These are phyloP conservation scores for Paralagenidium karlingii DNA, from an alignment of 352 stramenopile species.

Conservation along the genomic window DNA sequence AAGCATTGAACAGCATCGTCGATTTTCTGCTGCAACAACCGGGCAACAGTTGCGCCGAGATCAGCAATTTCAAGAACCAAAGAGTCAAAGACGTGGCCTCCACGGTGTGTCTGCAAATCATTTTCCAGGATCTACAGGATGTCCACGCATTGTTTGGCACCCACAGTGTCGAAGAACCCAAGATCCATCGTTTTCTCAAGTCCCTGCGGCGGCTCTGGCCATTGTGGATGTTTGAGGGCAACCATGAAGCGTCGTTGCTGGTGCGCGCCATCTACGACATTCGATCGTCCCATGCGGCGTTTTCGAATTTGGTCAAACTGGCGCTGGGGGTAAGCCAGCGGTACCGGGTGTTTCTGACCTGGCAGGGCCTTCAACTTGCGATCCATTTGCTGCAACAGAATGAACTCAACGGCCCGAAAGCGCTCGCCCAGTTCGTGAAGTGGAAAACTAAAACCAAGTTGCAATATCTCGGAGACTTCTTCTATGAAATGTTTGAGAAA, in stretches of 20 bases:
- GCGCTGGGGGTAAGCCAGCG: constrained; percentile 20
- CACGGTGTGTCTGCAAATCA: constrained; percentile 20
- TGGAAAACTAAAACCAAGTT: background rate
- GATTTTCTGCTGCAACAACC: constrained; percentile 31
- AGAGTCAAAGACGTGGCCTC: constrained; percentile 27
- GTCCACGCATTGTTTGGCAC: constrained; percentile 54
- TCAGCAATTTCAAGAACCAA: constrained; percentile 55
- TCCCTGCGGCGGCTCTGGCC: constrained; percentile 47
- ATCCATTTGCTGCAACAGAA: constrained; percentile 19
- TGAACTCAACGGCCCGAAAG: background rate
- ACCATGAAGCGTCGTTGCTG: constrained; percentile 36
- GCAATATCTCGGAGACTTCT: too few relatives aligned
- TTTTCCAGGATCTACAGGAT: constrained; percentile 35
- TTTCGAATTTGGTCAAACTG: constrained; percentile 51
- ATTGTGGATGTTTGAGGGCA: constrained; percentile 60
- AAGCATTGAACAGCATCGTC: constrained; percentile 32
- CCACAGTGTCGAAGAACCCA: constrained; percentile 42
- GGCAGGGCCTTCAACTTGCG: constrained; percentile 26
- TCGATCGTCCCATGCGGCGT: constrained; percentile 45
- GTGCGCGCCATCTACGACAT: constrained; percentile 54
- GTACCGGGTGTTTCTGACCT: constrained; percentile 28
- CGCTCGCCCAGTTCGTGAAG: constrained; percentile 5
- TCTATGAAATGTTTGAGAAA: too few relatives aligned
- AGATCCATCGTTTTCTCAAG: constrained; percentile 43
- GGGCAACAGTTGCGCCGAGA: constrained; percentile 24